A percentile compares a stretch with the other conserved stretches of the same genome.
phyloP scores from a whole-genome alignment of 129 eudicot species.

The Chrysanthemum makinoi region DNA sequence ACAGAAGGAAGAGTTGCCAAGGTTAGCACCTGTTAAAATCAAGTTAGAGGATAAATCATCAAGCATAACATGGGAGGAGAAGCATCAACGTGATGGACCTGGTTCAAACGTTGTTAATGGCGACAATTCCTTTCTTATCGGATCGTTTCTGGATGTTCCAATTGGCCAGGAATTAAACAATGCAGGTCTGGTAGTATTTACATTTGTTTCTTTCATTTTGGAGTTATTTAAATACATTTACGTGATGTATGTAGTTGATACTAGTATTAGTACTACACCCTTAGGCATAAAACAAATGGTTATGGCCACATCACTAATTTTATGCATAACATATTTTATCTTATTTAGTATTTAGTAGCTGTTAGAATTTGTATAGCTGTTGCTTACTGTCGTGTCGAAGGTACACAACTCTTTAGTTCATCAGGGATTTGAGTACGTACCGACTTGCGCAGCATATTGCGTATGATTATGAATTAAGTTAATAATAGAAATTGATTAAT shows the following conservation, averaged over 20 bases:
- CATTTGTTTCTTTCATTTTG: slow-evolving; percentile 6
- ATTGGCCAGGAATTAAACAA: slow-evolving; percentile 79
- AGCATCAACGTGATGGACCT: slow-evolving; percentile 69
- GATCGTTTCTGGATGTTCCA: slow-evolving; percentile 94
- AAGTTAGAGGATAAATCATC: slow-evolving; percentile 74
- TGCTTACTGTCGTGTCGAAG: not conserved
- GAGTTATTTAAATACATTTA: not conserved
- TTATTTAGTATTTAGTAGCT: too few species aligned
- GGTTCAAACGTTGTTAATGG: slow-evolving; percentile 54
- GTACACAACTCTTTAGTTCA: not conserved
- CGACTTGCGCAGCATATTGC: too few species aligned
- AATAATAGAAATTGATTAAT: too few species aligned
- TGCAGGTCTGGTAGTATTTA: slow-evolving; percentile 56
- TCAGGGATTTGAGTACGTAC: too few species aligned
- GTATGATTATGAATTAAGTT: too few species aligned
- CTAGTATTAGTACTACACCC: not conserved
- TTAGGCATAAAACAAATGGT: not conserved
- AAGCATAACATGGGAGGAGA: slow-evolving; percentile 78
- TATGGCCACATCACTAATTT: not conserved
- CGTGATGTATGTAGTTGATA: slow-evolving; percentile 12
- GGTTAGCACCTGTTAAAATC: slow-evolving; percentile 85
- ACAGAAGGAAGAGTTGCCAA: slow-evolving; percentile 85
- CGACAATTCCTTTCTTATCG: slow-evolving; percentile 67
- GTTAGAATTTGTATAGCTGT: too few species aligned
- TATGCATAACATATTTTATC: too few species aligned